These are phyloP conservation scores for Excoecaria agallocha DNA, from an alignment of 345 rosid genomes.

Conservation along the genomic window DNA sequence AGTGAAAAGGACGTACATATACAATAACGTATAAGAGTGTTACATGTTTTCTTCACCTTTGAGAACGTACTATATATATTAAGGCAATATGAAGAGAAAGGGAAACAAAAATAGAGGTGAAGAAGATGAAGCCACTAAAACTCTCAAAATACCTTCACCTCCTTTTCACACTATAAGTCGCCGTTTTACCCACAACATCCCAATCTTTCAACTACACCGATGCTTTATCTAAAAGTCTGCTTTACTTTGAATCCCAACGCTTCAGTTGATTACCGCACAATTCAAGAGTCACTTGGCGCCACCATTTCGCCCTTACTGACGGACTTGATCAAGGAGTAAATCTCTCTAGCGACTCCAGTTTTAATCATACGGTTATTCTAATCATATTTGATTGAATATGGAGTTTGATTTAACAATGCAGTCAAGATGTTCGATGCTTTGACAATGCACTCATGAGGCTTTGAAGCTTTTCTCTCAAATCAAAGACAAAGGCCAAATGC, in stretches of 20 bases:
- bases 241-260: constrained; percentile 89
- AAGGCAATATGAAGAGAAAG: not conserved
- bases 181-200: not conserved
- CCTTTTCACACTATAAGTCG: not conserved
- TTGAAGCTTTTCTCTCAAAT: constrained; percentile 64
- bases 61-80: not conserved
- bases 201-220: constrained; percentile 54
- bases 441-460: constrained; percentile 75
- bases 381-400: constrained; percentile 36
- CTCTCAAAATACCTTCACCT: not conserved
- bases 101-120: constrained; percentile 1
- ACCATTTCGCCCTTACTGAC: constrained; percentile 88
- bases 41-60: too few relatives aligned
- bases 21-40: too few relatives aligned
- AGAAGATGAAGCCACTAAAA: not conserved
- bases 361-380: not conserved
- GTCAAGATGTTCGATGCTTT: constrained; percentile 82
- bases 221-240: constrained; percentile 80
- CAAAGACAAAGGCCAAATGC: constrained; percentile 63
- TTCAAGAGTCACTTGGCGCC: constrained; percentile 86
- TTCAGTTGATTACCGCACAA: constrained; percentile 86
- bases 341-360: not conserved
- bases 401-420: constrained; percentile 45
- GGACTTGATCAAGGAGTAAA: constrained; percentile 94
- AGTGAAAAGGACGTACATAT: too few relatives aligned